phyloP scores from a whole-genome alignment of 495 filamentous ascomycete genomes.

The Xylaria grammica region DNA sequence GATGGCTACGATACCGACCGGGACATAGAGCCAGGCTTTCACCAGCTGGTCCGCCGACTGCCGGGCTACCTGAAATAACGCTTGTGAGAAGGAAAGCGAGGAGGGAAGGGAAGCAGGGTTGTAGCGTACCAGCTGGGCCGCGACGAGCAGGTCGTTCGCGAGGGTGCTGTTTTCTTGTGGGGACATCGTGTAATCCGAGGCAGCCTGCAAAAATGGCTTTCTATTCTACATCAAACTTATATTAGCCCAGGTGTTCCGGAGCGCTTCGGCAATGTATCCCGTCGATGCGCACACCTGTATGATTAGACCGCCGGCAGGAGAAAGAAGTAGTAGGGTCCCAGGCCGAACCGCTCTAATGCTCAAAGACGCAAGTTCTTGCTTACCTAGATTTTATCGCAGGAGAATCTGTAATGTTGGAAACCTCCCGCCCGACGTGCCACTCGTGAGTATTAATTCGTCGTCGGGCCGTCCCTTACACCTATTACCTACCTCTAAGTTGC shows the following conservation, averaged over 20 bases:
- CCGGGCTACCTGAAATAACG: conserved; percentile 21
- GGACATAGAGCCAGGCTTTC: conserved; percentile 55
- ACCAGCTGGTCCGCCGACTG: conserved; percentile 28
- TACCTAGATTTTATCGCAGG: neutral
- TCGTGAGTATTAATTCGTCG: no score
- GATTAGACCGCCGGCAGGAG: no score
- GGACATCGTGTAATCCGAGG: neutral
- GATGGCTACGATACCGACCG: conserved; percentile 51
- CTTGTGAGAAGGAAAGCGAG: neutral
- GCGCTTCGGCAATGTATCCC: no score
- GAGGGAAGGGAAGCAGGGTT: neutral
- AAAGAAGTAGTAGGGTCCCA: neutral
- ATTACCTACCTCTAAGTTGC: no score
- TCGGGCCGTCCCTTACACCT: no score
- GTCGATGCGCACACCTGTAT: no score
- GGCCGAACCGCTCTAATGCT: neutral
- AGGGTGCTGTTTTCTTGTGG: neutral
- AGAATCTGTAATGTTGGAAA: neutral
- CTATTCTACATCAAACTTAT: no score
- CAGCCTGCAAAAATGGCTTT: no score
- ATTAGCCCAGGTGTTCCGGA: no score
- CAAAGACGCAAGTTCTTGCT: neutral
- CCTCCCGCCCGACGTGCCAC: no score
- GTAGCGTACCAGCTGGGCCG: conserved; percentile 24
- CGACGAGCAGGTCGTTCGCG: conserved; percentile 11